These are phyloP conservation scores for Garcia nutans DNA, from an alignment of 345 rosid species.

Conservation along the genomic window DNA sequence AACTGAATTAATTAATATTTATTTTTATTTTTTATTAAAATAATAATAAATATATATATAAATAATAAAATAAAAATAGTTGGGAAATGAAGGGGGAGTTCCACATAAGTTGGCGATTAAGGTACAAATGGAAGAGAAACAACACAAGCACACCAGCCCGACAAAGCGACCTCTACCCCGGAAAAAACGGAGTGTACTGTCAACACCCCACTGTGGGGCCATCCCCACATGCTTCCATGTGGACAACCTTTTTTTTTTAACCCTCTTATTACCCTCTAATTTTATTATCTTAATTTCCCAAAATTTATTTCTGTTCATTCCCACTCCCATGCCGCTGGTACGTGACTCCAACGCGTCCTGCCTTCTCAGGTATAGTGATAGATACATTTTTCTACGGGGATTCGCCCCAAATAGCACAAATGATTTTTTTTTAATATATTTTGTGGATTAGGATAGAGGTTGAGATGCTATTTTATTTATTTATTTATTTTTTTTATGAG, in stretches of 20 bases:
- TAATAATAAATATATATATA: no score
- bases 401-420: no score
- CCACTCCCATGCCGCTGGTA: background rate
- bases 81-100: background rate
- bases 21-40: no score
- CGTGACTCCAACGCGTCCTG: no score
- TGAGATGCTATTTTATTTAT: no score
- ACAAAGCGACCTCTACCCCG: slow-evolving; percentile 72
- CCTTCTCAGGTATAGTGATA: no score
- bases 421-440: no score
- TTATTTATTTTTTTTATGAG: no score
- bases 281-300: background rate
- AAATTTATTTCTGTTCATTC: background rate
- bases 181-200: slow-evolving; percentile 65
- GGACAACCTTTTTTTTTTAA: slow-evolving; percentile 16
- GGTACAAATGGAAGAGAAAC: slow-evolving; percentile 20
- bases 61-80: background rate
- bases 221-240: slow-evolving; percentile 74
- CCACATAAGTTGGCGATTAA: background rate
- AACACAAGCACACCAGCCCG: slow-evolving; percentile 18
- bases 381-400: no score
- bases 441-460: no score
- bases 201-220: slow-evolving; percentile 43
- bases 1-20: no score
- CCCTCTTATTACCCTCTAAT: background rate